Evolutionary conservation across 805 yeast species (phyloP).

Genomic region (Starmerella geochares): DNA sequence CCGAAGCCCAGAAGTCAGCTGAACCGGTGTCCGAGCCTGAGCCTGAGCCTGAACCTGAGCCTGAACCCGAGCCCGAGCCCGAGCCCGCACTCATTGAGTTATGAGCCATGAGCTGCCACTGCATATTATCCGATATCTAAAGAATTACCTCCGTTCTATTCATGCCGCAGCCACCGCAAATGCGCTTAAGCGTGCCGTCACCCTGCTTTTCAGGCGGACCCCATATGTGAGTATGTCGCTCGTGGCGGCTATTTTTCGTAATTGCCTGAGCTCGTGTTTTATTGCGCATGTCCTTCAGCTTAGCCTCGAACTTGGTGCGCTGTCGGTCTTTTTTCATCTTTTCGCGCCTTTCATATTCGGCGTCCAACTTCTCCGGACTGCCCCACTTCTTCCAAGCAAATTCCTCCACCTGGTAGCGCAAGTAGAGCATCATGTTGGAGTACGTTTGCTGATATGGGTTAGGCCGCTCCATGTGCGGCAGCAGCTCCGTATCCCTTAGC

Average conservation of each 20-base stretch:
- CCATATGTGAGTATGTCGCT: slow-evolving; percentile 68
- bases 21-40: slow-evolving; percentile 1
- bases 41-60: slow-evolving; percentile 8
- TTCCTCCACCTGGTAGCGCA: slow-evolving; percentile 87
- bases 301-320: slow-evolving; percentile 68
- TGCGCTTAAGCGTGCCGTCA: slow-evolving; percentile 20
- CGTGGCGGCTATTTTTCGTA: slow-evolving; percentile 45
- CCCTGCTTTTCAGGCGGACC: slow-evolving; percentile 29
- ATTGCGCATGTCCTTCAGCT: slow-evolving; percentile 76
- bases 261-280: slow-evolving; percentile 88
- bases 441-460: slow-evolving; percentile 88
- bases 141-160: slow-evolving; percentile 17
- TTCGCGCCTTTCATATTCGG: slow-evolving; percentile 85
- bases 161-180: slow-evolving; percentile 25
- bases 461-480: slow-evolving; percentile 75
- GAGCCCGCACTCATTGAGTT: slow-evolving; percentile 19
- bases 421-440: slow-evolving; percentile 83
- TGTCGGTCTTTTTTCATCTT: slow-evolving; percentile 57
- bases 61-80: slow-evolving; percentile 7
- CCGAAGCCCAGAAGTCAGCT: no score
- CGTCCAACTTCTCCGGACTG: slow-evolving; percentile 73
- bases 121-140: neutral
- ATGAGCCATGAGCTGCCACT: slow-evolving; percentile 10
- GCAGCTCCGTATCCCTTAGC: slow-evolving; percentile 53
- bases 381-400: slow-evolving; percentile 94